Percentiles rank a stretch among this genome's conserved stretches.
Evolutionary conservation across 176 grass and related monocot genomes (phyloP).

Genomic region (Carex cristatella): DNA sequence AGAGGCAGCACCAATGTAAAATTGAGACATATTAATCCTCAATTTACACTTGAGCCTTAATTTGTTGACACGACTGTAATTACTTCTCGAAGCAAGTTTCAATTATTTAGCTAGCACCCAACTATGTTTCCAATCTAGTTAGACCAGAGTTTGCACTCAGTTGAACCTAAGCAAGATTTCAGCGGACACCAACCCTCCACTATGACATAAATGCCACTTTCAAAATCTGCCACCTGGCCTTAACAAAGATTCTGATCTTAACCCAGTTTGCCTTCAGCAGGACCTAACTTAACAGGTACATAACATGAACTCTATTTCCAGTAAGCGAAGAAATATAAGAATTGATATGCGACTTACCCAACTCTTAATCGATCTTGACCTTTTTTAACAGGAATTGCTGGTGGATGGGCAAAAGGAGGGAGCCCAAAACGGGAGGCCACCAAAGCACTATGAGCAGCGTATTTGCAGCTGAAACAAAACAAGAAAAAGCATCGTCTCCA

Average conservation of each 20-base stretch:
- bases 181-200: not conserved
- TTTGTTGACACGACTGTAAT: not conserved
- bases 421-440: conserved; percentile 70
- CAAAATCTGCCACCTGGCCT: not conserved
- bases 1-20: not conserved
- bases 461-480: conserved; percentile 46
- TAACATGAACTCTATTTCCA: not conserved
- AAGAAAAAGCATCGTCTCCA: not conserved
- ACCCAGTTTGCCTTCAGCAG: not conserved
- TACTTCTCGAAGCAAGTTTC: not conserved
- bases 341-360: conserved; percentile 42
- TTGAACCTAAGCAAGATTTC: not conserved
- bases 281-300: not conserved
- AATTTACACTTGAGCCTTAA: not conserved
- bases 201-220: not conserved
- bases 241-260: not conserved
- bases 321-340: not conserved
- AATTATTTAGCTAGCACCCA: not conserved
- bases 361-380: conserved; percentile 58
- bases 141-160: not conserved
- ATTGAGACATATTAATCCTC: not conserved
- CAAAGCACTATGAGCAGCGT: conserved; percentile 74
- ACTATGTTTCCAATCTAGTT: not conserved
- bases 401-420: conserved; percentile 54
- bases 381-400: conserved; percentile 53